Evolutionary conservation across 805 yeast genomes (phyloP), one percentile per base, ranked within the genome.

Genomic region (Starmera dryadoides): DNA sequence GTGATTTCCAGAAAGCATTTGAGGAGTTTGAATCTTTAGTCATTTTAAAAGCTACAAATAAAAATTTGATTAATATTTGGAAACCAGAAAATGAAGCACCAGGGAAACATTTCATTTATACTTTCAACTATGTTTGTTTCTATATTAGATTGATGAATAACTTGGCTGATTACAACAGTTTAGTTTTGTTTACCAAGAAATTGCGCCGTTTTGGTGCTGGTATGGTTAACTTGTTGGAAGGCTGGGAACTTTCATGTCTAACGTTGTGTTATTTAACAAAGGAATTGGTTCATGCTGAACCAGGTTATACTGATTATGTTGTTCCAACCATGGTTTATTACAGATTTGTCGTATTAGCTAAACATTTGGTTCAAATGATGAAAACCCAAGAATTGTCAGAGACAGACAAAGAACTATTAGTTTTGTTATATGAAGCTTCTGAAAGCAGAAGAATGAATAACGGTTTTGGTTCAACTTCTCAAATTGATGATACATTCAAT

Each of bases 61-160:
- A 87, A 52, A 77, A 81, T 10, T 69, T 93, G 30, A 77, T 89
- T 1, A 82, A 77, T 47, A 85, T 93, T 41, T 93, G 98, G 98
- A 87, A 87, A 49, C 95, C 97, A 0, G 96, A 88, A 35, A 59
- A 69, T 49, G 98, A 94, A 57, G 63, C 94, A 17, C 93, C 97
- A 0, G 99, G 99, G 0, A 86, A 85, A 49, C 96, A 91, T 59
- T 91, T 88, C 56, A 77, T 77, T 10, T 87, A 83, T 59, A 81
- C 82, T 25, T 72, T 68, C 46, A 76, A 79, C 39, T 91, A 93
- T 53, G 73, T 86, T 18, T 56, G 64, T 35, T 83, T 81, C 52
- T 80, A 71, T 49, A 71, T 83, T 35, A 73, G 72, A 18, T 52
- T 89, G 19, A 58, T 86, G 19, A 62, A 68, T 26, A 58, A 65